Evolutionary conservation across 2,329 filamentous ascomycete species (phyloP), one percentile per base, ranked within the genome.

Genomic region (Intubia oerlemansii): DNA sequence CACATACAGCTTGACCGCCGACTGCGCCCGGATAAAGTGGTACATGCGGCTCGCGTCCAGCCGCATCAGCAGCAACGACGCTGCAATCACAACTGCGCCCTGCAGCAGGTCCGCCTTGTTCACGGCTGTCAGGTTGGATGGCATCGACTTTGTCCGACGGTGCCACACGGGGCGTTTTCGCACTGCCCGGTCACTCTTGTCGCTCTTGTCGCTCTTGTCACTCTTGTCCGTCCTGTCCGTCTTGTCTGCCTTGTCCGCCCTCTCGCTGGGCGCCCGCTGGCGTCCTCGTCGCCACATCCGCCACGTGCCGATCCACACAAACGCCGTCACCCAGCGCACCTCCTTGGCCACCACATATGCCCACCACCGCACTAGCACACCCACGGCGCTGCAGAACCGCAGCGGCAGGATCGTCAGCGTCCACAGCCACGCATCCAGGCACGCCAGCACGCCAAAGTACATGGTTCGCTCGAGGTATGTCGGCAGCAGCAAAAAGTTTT

Each of bases 41-140:
- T 98, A 98, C 80, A 95, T 93, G 29, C 84, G 70, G 45, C 84
- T 93, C 5, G 88, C 88, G 46, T 98, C 90, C 25, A 98, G 74
- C 15, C 68, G 73, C 71, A 92, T 85, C 28, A 98, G 57, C 10
- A 85, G 69, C 29, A 76, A 57, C 41, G 80, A 91, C 44, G 81
- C 93, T 42, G 67, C 71, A 27, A 93, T 65, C 35, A 98, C 85
- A 33, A 98, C 64, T 13, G 81, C 58, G 0, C 88, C 88, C 48
- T 91, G 90, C 3, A 98, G 59, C 10, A 98, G 66, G 49, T 98
- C 88, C 8, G 88, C 88, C 49, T 98, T 98, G 54, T 98, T 79
- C 36, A 80, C 82, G 0, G 80, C 74, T 5, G 80, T 73, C 14
- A 98, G 56, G 22, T 68, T 72, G 0, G 88, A 98, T 0, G 88